Evolutionary conservation across 1,284 basidiomycete genomes (phyloP), one percentile per base, ranked within the genome.

Genomic region (Fomitopsis palustris): DNA sequence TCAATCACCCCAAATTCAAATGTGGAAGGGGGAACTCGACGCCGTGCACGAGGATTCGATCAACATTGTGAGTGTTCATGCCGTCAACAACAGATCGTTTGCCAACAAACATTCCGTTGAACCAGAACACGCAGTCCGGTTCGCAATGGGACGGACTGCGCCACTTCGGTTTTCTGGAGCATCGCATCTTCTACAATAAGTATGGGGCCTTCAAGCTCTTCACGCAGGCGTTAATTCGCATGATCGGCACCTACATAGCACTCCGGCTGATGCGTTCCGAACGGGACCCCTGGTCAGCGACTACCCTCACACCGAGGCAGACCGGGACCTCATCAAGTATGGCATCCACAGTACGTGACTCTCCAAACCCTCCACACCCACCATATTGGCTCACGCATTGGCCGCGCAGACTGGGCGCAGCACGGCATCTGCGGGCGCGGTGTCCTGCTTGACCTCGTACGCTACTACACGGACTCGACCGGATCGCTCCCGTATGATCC

Each of bases 341-440:
- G 87, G 86, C 7, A 85, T 89, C 21, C 87, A 89, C 62, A 87
- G 87, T 87, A 23, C n/a, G 27, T 42, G 19, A 42, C 23, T 29
- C 10, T 19, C 33, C 31, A 12, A 17, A 43, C 14, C 41, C 27
- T 8, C 3, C 9, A 19, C 37, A 16, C 29, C 1, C 2, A 14
- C 21, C 17, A 33, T 33, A 37, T 25, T 16, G 42, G 54, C 16
- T n/a, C 16, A 6, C 35, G 10, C 35, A 14, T 37, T 7, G 35
- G 35, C 10, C 35, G 3, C 16, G 35, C 16, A 88, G 87, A 88
- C 67, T 88, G 86, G 84, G 86, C 88, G 0, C 78, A 83, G 31
- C 88, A 90, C 64, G 88, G 88, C 0, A 90, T 90, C 56, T 86
- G 84, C 56, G 87, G 88, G 0, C 80, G 88, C 4, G 88, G 85